Conservation (phyloP, 2,329 filamentous ascomycete genomes). For the Penicillium sp. region DNA sequence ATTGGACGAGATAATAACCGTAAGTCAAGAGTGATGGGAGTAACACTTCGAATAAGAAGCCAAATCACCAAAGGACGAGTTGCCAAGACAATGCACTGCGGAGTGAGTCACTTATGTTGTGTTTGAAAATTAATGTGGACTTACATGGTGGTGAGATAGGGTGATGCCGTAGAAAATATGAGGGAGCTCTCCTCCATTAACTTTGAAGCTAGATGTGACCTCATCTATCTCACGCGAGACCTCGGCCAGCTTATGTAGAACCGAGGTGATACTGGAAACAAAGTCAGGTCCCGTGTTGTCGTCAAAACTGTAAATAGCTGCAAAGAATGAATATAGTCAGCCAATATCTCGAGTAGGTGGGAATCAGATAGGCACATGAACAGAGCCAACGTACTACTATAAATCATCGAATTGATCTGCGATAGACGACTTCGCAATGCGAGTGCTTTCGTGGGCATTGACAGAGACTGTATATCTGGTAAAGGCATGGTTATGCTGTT, state of each 20-base stretch:
- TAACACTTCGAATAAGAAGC: neutral
- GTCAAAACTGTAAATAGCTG: constrained; percentile 1
- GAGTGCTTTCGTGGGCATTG: neutral
- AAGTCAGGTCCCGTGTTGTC: neutral
- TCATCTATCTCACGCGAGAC: neutral
- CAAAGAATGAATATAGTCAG: neutral
- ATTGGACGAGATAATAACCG: neutral
- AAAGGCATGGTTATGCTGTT: neutral
- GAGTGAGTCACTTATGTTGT: neutral
- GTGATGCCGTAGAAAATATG: constrained; percentile 2
- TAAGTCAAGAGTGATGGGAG: neutral
- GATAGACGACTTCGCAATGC: constrained; percentile 1
- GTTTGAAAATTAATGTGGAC: neutral
- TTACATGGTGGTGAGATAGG: constrained; percentile 1
- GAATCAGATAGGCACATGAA: neutral
- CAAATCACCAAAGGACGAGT: constrained; percentile 1
- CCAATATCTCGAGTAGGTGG: neutral
- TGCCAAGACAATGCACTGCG: neutral
- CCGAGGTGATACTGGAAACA: constrained; percentile 1
- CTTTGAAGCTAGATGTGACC: neutral
- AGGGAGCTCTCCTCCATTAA: neutral
- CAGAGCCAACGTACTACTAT: neutral
- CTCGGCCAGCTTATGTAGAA: neutral
- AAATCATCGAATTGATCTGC: neutral
- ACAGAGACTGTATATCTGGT: neutral